A percentile compares a stretch with the other conserved stretches of the same genome.
Conservation (phyloP, 148 eudicot genomes). For the Chenopodium suecicum region DNA sequence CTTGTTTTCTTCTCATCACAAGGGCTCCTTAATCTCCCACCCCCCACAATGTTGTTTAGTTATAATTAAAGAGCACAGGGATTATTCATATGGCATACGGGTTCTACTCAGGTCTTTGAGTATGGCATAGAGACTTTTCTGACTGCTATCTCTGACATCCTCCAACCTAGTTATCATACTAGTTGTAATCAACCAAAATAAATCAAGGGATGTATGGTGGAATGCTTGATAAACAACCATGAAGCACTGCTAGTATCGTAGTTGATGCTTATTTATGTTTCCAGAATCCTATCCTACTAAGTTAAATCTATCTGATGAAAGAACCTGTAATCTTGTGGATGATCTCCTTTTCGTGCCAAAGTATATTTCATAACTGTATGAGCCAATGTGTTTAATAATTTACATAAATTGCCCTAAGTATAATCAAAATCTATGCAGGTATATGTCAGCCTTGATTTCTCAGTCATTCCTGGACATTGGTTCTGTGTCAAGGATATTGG, state of each 20-base stretch:
- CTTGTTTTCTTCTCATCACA: too few species aligned
- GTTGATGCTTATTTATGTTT: background rate
- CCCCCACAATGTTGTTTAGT: too few species aligned
- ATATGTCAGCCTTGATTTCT: conserved; percentile 92
- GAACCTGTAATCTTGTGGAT: background rate
- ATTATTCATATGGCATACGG: background rate
- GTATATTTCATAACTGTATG: background rate
- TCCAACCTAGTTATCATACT: background rate
- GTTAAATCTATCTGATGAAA: background rate
- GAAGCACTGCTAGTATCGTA: background rate
- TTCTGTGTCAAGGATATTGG: conserved; percentile 90
- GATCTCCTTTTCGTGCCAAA: conserved; percentile 1
- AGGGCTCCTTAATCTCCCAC: too few species aligned
- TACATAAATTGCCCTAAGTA: background rate
- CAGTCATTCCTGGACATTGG: conserved; percentile 99
- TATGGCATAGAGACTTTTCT: background rate
- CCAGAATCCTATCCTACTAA: background rate
- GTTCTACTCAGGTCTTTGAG: background rate
- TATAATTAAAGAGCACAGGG: too few species aligned
- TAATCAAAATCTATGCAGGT: conserved; percentile 51
- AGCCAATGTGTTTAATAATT: background rate
- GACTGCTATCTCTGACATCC: background rate
- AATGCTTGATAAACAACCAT: background rate
- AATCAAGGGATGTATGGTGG: background rate
- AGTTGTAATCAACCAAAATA: too few species aligned